A percentile compares a stretch with the other conserved stretches of the same genome.
These are phyloP conservation scores for Cercophora sp. DNA, from an alignment of 495 filamentous ascomycete genomes.

Conservation along the genomic window DNA sequence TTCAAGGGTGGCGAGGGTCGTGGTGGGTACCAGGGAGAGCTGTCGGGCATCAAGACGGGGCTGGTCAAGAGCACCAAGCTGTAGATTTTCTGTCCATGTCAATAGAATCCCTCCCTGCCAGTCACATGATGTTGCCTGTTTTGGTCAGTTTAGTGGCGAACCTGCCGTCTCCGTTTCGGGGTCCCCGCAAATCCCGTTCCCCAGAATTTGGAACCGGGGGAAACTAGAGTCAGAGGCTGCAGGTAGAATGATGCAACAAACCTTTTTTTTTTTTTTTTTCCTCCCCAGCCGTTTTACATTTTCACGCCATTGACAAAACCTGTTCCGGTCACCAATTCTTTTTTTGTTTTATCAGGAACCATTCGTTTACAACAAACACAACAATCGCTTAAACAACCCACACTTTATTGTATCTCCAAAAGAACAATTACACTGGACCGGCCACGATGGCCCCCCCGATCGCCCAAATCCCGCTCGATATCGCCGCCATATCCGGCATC, in stretches of 20 bases:
- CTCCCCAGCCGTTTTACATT: not conserved
- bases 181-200: slow-evolving; percentile 4
- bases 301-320: not conserved
- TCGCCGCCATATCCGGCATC: slow-evolving; percentile 85
- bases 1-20: slow-evolving; percentile 85
- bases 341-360: no score
- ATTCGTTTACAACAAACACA: no score
- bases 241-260: slow-evolving; percentile 4
- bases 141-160: slow-evolving; percentile 1
- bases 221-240: no score
- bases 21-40: slow-evolving; percentile 86
- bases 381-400: no score
- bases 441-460: slow-evolving; percentile 76
- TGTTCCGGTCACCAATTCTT: not conserved
- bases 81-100: slow-evolving; percentile 29
- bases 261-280: slow-evolving; percentile 1
- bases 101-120: not conserved
- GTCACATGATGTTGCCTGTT: not conserved
- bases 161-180: no score
- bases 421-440: no score
- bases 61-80: slow-evolving; percentile 92
- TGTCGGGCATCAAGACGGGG: slow-evolving; percentile 91
- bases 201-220: not conserved
- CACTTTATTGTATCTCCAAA: not conserved
- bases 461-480: slow-evolving; percentile 62